These are phyloP conservation scores for Chloris gayana DNA, from an alignment of 176 grass and related monocot genomes.

Conservation along the genomic window DNA sequence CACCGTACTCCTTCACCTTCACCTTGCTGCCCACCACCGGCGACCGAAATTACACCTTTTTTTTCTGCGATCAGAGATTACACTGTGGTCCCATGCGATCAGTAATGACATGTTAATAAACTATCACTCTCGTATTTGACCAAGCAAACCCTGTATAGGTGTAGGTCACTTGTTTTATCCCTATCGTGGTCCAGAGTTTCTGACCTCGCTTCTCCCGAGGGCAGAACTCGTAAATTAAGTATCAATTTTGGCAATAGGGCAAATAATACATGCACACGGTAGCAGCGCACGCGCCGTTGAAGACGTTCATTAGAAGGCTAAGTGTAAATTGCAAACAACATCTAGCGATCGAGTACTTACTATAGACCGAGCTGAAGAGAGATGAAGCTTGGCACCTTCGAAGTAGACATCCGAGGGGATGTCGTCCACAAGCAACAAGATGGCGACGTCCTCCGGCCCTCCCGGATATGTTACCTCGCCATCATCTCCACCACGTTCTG, in stretches of 20 bases:
- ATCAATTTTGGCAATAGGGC: background rate
- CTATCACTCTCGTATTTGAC: too few species aligned
- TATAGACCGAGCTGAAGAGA: background rate
- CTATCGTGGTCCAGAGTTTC: too few species aligned
- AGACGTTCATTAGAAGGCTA: background rate
- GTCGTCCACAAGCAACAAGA: background rate
- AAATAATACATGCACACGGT: background rate
- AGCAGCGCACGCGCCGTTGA: background rate
- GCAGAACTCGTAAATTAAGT: background rate
- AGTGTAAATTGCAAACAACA: background rate
- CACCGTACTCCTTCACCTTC: too few species aligned
- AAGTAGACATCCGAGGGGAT: background rate
- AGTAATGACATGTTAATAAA: too few species aligned
- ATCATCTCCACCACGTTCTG: slow-evolving; percentile 21
- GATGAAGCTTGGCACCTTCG: background rate
- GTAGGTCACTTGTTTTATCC: too few species aligned
- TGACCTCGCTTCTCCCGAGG: too few species aligned
- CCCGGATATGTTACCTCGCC: slow-evolving; percentile 20
- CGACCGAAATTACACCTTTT: too few species aligned
- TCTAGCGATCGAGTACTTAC: background rate
- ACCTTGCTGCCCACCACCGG: too few species aligned
- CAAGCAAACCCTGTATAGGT: too few species aligned
- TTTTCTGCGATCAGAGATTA: too few species aligned
- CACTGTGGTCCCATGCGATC: too few species aligned
- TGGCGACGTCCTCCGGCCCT: slow-evolving; percentile 22